These are phyloP conservation scores for Populus deltoides DNA, from an alignment of 345 rosid species.

Conservation along the genomic window DNA sequence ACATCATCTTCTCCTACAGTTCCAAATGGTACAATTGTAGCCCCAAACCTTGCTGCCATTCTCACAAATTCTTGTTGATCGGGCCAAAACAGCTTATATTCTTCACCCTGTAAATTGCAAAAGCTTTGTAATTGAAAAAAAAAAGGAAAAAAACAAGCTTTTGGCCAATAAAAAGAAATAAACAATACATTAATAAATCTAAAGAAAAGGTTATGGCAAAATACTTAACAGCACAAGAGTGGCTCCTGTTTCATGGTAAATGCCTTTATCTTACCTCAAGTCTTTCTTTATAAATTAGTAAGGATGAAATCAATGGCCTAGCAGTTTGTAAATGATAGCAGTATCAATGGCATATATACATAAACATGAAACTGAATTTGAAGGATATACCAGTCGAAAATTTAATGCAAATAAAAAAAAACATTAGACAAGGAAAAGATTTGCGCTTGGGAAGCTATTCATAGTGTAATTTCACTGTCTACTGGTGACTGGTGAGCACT, in stretches of 20 bases:
- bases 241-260: neutral
- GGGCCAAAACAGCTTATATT: constrained; percentile 68
- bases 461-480: too few species aligned
- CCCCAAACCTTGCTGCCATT: constrained; percentile 77
- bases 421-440: neutral
- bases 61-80: constrained; percentile 72
- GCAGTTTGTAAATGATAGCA: neutral
- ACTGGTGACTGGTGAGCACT: neutral
- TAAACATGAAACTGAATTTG: neutral
- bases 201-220: neutral
- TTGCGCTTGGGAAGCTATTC: neutral
- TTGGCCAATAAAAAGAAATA: neutral
- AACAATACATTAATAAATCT: neutral
- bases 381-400: neutral
- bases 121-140: neutral
- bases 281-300: neutral
- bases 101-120: constrained; percentile 56
- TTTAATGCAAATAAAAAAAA: too few species aligned
- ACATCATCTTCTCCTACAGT: constrained; percentile 76
- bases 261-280: neutral
- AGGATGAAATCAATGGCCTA: neutral
- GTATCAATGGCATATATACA: neutral
- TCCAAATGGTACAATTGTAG: constrained; percentile 78
- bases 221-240: neutral
- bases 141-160: neutral